Base-by-base conservation (phyloP, 2,329 filamentous ascomycete species). In the Paracamarosporium sp. region DNA sequence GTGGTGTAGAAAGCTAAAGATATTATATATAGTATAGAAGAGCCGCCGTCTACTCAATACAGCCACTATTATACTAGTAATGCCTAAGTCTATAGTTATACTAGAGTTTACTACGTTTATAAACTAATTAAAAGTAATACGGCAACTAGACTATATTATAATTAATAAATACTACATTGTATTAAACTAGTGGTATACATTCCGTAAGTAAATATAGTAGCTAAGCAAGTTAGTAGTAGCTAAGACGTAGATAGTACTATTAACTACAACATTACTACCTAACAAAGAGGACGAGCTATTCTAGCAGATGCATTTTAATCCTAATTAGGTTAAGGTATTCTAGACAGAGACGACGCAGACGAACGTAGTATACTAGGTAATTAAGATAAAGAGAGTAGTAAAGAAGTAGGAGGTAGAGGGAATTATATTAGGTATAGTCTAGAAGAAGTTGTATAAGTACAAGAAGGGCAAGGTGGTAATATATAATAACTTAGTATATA, bases 51-150 rank as follows among this genome's bases (percentile, higher is more conserved):
- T 17, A 17, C 35, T 17, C 15, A 17, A 38, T n/a, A n/a, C 15
- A 38, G 35, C 17, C 17, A 38, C n/a, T 5, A n/a, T 38, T 8
- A n/a, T 38, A n/a, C 17, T 38, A 17, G 35, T 38, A 38, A 38
- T n/a, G 7, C 35, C 15, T 9, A n/a, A 38, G 15, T 38, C 17
- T 5, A n/a, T 17, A 17, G 35, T 38, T 17, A 38, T n/a, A n/a
- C 5, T 5, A 20, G 41, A 22, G 20, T 45, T 45, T 28, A n/a
- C 41, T 6, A 45, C 22, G 22, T 45, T 45, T 45, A 45, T 45
- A 25, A 45, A 45, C 41, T 45, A 25, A 6, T 45, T 45, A 45
- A 12, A 28, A 55, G 64, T 57, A 43, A 56, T 17, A n/a, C n/a
- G n/a, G n/a, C n/a, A n/a, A n/a, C n/a, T n/a, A n/a, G n/a, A n/a